Percentiles rank a stretch among this genome's conserved stretches.
phyloP scores from a whole-genome alignment of 139 green algal genomes.

The Chlorella sp. region DNA sequence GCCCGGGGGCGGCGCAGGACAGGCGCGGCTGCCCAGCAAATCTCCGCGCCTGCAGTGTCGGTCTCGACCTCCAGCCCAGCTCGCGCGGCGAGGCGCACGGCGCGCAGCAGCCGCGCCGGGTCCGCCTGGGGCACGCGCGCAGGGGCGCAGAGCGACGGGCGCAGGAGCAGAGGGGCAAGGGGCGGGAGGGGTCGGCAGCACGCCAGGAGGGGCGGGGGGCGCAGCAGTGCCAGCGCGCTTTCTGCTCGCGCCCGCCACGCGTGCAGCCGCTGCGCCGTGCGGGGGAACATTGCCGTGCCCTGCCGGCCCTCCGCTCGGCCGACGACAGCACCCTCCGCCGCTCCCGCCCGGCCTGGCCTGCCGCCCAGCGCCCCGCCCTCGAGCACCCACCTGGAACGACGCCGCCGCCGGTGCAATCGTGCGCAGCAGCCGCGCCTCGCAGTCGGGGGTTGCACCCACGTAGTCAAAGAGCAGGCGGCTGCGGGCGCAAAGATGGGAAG shows the following conservation, averaged over 20 bases:
- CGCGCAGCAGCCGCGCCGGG: conserved; percentile 58
- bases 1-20: no score
- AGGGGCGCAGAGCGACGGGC: no score
- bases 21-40: no score
- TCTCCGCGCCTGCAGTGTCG: conserved; percentile 6
- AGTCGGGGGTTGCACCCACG: conserved; percentile 56
- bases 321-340: not conserved
- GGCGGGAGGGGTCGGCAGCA: no score
- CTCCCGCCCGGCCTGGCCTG: conserved; percentile 34
- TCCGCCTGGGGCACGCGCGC: no score
- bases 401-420: conserved; percentile 36
- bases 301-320: no score
- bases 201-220: no score
- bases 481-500: not conserved
- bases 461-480: conserved; percentile 65
- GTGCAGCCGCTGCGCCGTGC: no score
- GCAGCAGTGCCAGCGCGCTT: no score
- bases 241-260: no score
- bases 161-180: no score
- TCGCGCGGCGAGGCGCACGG: conserved; percentile 52
- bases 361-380: conserved; percentile 61
- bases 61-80: conserved; percentile 32
- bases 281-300: no score
- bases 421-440: conserved; percentile 35
- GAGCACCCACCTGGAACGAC: conserved; percentile 59